phyloP scores from a whole-genome alignment of 352 stramenopile species.

The Thalassiosira pacifica region DNA sequence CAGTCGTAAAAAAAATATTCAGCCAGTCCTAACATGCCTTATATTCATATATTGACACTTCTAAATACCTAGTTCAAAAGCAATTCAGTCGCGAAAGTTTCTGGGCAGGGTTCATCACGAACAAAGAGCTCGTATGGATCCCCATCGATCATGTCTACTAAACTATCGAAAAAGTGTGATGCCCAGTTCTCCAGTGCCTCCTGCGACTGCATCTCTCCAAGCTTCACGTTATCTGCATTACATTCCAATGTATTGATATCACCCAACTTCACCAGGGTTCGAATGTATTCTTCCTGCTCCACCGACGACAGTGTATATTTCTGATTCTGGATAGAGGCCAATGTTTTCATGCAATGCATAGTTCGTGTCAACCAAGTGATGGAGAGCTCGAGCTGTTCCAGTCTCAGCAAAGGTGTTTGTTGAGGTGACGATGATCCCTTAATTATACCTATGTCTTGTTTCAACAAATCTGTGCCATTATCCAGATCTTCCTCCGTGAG shows the following conservation, averaged over 20 bases:
- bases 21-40: too few relatives aligned
- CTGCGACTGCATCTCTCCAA: conserved; percentile 29
- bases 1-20: too few relatives aligned
- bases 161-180: conserved; percentile 13
- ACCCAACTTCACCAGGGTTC: not conserved
- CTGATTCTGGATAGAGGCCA: conserved; percentile 7
- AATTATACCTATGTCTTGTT: conserved; percentile 23
- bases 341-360: conserved; percentile 27
- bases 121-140: not conserved
- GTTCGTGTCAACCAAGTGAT: conserved; percentile 21
- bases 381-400: conserved; percentile 29
- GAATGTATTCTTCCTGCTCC: conserved; percentile 14
- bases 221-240: conserved; percentile 12
- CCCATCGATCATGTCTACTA: conserved; percentile 13
- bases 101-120: conserved; percentile 18
- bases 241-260: conserved; percentile 24
- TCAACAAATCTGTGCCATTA: conserved; percentile 5
- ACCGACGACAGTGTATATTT: conserved; percentile 5
- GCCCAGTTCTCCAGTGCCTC: conserved; percentile 35
- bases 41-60: too few relatives aligned
- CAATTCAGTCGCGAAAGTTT: conserved; percentile 3
- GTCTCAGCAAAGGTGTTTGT: conserved; percentile 20
- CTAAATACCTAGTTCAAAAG: not conserved
- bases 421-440: not conserved
- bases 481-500: conserved; percentile 32